Evolutionary conservation across 2,329 filamentous ascomycete genomes (phyloP).

Genomic region (Colletotrichum tropicicola): DNA sequence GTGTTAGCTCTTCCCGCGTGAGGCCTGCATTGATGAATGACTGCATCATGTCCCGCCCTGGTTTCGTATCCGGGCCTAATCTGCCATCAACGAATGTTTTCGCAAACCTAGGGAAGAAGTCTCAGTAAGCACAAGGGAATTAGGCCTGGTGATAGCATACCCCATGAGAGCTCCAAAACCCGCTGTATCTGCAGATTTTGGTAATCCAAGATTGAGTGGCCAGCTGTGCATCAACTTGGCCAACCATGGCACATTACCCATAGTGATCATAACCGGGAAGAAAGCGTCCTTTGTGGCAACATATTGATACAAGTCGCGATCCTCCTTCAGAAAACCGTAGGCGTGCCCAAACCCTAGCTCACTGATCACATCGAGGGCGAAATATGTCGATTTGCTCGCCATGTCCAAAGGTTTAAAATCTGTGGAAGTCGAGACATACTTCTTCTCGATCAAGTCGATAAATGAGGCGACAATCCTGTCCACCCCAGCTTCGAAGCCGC

Average conservation of each 20-base stretch:
- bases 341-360: conserved; percentile 36
- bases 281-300: conserved; percentile 27
- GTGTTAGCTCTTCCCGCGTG: conserved; percentile 36
- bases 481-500: conserved; percentile 23
- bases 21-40: conserved; percentile 40
- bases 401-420: conserved; percentile 28
- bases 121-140: background rate
- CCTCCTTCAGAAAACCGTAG: conserved; percentile 38
- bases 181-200: conserved; percentile 37
- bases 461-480: conserved; percentile 17
- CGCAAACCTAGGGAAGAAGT: conserved; percentile 29
- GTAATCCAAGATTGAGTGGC: conserved; percentile 32
- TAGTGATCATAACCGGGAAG: conserved; percentile 31
- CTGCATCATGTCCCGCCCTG: conserved; percentile 41
- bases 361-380: conserved; percentile 38
- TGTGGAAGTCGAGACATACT: conserved; percentile 25
- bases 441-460: conserved; percentile 25
- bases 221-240: conserved; percentile 33
- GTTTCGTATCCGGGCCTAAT: conserved; percentile 36
- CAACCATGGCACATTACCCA: conserved; percentile 36
- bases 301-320: conserved; percentile 36
- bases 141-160: conserved; percentile 17
- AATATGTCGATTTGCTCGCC: conserved; percentile 26
- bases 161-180: conserved; percentile 44
- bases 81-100: conserved; percentile 39